A percentile compares a stretch with the other conserved stretches of the same genome.
These are phyloP conservation scores for Quercus engelmannii DNA, from an alignment of 306 rosid species.

Conservation along the genomic window DNA sequence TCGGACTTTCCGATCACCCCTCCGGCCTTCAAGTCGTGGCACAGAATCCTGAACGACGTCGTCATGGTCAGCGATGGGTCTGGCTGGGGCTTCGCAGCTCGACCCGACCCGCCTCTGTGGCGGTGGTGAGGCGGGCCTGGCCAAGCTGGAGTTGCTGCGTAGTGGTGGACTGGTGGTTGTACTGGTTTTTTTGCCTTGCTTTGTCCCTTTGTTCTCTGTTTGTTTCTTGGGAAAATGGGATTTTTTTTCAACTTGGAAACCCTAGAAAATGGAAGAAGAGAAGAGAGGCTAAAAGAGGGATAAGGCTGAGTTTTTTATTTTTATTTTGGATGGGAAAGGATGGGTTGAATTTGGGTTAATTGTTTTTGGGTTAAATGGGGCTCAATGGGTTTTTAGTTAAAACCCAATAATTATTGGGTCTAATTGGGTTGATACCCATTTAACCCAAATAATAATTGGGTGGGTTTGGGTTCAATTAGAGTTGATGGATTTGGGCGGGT, in stretches of 20 bases:
- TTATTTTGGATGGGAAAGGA: too few relatives aligned
- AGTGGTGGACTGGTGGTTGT: conserved; percentile 53
- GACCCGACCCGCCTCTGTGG: conserved; percentile 46
- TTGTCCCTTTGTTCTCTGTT: background rate
- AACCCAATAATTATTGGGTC: too few relatives aligned
- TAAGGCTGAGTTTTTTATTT: too few relatives aligned
- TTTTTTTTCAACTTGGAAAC: conserved; percentile 17
- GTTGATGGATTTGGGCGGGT: too few relatives aligned
- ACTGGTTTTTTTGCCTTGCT: conserved; percentile 22
- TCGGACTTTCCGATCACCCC: conserved; percentile 98
- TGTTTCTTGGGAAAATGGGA: conserved; percentile 19
- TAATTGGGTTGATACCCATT: too few relatives aligned
- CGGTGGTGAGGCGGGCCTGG: conserved; percentile 28
- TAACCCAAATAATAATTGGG: too few relatives aligned
- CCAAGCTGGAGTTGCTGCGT: background rate
- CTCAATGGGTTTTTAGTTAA: too few relatives aligned
- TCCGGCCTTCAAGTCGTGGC: conserved; percentile 83
- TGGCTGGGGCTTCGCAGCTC: conserved; percentile 46
- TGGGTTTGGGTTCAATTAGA: too few relatives aligned
- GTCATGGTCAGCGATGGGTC: conserved; percentile 53
- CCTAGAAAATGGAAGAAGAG: conserved; percentile 30
- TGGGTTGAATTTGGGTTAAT: too few relatives aligned
- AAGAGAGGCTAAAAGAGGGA: background rate
- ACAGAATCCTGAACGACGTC: conserved; percentile 74
- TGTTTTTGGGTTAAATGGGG: too few relatives aligned